phyloP scores from a whole-genome alignment of 345 rosid genomes.

The Euphorbia peplus region DNA sequence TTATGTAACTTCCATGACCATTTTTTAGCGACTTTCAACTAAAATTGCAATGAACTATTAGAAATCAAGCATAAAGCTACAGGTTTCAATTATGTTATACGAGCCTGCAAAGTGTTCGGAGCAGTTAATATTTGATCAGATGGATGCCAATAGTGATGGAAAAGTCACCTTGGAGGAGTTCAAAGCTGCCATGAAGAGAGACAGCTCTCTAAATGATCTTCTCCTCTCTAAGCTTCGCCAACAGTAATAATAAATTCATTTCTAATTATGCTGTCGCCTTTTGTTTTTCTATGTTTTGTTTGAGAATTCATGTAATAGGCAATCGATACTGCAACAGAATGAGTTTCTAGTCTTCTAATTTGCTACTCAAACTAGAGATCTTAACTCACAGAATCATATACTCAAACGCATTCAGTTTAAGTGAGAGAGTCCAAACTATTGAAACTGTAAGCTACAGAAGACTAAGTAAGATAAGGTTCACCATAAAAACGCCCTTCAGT shows the following conservation, averaged over 20 bases:
- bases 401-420: not conserved
- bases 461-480: not conserved
- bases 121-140: constrained; percentile 36
- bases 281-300: too few relatives aligned
- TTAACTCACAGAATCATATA: not conserved
- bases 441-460: too few relatives aligned
- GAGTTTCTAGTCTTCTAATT: not conserved
- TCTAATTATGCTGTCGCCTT: too few relatives aligned
- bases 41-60: too few relatives aligned
- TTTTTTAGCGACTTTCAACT: not conserved
- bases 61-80: not conserved
- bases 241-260: constrained; percentile 20
- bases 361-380: not conserved
- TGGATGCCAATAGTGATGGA: constrained; percentile 40
- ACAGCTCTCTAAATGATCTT: constrained; percentile 36
- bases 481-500: not conserved
- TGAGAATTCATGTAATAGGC: not conserved
- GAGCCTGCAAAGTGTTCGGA: not conserved
- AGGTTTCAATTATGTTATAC: not conserved
- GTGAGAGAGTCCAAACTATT: too few relatives aligned
- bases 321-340: constrained; percentile 1
- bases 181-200: constrained; percentile 64
- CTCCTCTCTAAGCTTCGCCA: constrained; percentile 30
- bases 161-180: constrained; percentile 69
- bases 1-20: not conserved